Base-by-base conservation (phyloP, 192 early-diverging fungal species). In the Lunasporangiospora selenospora region DNA sequence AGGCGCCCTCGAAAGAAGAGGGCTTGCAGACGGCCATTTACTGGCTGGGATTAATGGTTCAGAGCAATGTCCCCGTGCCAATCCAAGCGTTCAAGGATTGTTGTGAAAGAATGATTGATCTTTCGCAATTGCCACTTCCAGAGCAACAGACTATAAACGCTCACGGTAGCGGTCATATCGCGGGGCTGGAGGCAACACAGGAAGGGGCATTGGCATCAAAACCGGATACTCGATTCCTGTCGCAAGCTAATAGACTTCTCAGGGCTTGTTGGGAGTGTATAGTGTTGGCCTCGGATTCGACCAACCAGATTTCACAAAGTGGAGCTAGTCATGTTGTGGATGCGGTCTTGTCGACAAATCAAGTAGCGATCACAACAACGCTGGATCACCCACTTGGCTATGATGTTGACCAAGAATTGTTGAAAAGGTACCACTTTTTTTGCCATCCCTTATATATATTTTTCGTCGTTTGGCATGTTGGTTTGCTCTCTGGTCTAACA, bases 21-120 rank as follows among this genome's bases (percentile, higher is more conserved):
- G 21, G 38, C 7, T 16, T 54, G 3, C 24, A 52, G 7, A 41
- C 42, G 3, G 69, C 69, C 0, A 21, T 73, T 2, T 33, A 37
- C 15, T 73, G 59, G 69, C 19, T 73, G 12, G 47, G 43, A 26
- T 21, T 63, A 6, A 63, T 73, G 59, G 69, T 73, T 18, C 48
- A 57, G 7, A 62, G 59, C 40, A 52, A 58, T 3, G 61, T 63
- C 12, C 33, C 41, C 0, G 23, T 73, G 18, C 59, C 69, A 29
- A 9, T 27, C 0, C 41, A 31, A 9, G 69, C 50, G 1, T 73
- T 73, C 29, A 15, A 44, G 13, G 60, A 51, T 2, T 73, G 60
- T 18, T 58, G 69, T 24, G 50, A 58, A 5, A 8, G 36, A 13
- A 36, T 73, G 9, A 41, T 58, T 0, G 48, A 53, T 23, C n/a